A percentile compares a stretch with the other conserved stretches of the same genome.
phyloP scores from a whole-genome alignment of 176 grass and related monocot species.

The Tillandsia fasciculata region DNA sequence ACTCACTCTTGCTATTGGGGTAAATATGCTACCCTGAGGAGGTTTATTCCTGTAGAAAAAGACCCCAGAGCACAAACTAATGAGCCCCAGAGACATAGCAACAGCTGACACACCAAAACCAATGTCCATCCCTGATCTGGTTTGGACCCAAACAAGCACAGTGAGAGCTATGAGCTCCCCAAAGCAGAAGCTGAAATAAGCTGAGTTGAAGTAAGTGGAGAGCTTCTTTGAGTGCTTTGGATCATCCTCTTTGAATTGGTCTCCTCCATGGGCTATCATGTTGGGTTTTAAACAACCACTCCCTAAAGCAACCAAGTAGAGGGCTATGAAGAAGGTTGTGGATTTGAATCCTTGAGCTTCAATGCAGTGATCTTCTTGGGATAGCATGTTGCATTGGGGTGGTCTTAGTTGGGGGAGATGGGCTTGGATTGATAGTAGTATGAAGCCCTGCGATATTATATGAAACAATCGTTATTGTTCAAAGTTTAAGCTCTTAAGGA shows the following conservation, averaged over 20 bases:
- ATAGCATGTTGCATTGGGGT: constrained; percentile 69
- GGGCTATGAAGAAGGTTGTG: constrained; percentile 60
- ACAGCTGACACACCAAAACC: constrained; percentile 66
- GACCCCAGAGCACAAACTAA: constrained; percentile 48
- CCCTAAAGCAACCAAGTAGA: constrained; percentile 87
- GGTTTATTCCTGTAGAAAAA: constrained; percentile 76
- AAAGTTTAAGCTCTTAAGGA: no score
- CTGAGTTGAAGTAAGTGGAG: constrained; percentile 96
- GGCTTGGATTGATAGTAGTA: constrained; percentile 79
- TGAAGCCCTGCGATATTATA: constrained; percentile 46
- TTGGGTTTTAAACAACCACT: constrained; percentile 97
- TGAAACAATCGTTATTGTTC: no score
- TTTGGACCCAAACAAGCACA: constrained; percentile 91
- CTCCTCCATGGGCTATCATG: constrained; percentile 93
- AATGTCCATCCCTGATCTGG: constrained; percentile 81
- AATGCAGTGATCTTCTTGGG: constrained; percentile 39
- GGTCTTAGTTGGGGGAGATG: constrained; percentile 93
- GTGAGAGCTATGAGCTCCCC: constrained; percentile 86
- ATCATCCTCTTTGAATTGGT: constrained; percentile 47
- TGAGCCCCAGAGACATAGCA: constrained; percentile 65
- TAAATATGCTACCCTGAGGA: constrained; percentile 80
- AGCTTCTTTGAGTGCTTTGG: constrained; percentile 41
- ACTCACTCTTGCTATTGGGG: constrained; percentile 64
- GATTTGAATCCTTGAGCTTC: constrained; percentile 59
- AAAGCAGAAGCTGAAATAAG: constrained; percentile 94